phyloP scores from a whole-genome alignment of 306 rosid species.

The Casuarina cunninghamiana region DNA sequence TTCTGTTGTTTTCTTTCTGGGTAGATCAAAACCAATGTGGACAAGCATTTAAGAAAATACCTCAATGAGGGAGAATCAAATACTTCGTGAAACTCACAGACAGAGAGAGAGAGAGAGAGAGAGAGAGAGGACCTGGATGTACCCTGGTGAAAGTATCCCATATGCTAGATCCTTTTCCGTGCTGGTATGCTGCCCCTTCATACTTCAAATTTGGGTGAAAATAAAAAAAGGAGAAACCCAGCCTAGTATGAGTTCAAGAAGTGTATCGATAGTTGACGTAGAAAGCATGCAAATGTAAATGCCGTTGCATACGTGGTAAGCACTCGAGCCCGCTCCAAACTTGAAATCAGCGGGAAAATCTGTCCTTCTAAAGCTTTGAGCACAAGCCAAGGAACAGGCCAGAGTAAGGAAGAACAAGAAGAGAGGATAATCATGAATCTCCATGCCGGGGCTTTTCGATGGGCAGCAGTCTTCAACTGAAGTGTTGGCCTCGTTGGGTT shows the following conservation, averaged over 20 bases:
- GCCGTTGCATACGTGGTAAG: slow-evolving; percentile 42
- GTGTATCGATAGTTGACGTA: neutral
- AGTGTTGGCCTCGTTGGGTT: no score
- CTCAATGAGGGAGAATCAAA: no score
- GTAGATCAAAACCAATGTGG: no score
- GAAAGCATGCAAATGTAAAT: neutral
- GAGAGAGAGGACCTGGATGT: slow-evolving; percentile 22
- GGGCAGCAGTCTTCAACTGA: no score
- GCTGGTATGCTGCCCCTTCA: slow-evolving; percentile 41
- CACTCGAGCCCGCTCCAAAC: slow-evolving; percentile 41
- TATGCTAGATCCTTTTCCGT: slow-evolving; percentile 43
- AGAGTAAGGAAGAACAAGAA: neutral
- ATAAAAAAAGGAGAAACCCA: neutral
- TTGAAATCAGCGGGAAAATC: slow-evolving; percentile 37
- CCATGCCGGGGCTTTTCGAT: neutral
- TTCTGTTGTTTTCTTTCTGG: no score
- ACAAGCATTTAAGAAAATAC: no score
- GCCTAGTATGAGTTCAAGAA: neutral
- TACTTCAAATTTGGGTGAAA: slow-evolving; percentile 1
- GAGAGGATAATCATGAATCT: neutral
- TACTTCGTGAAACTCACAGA: neutral
- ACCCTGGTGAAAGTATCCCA: slow-evolving; percentile 40
- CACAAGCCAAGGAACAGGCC: neutral
- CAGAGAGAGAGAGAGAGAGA: neutral
- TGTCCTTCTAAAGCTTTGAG: neutral